Conservation (phyloP, 202 grass and related monocot genomes). For the Dendrocalamus latiflorus region DNA sequence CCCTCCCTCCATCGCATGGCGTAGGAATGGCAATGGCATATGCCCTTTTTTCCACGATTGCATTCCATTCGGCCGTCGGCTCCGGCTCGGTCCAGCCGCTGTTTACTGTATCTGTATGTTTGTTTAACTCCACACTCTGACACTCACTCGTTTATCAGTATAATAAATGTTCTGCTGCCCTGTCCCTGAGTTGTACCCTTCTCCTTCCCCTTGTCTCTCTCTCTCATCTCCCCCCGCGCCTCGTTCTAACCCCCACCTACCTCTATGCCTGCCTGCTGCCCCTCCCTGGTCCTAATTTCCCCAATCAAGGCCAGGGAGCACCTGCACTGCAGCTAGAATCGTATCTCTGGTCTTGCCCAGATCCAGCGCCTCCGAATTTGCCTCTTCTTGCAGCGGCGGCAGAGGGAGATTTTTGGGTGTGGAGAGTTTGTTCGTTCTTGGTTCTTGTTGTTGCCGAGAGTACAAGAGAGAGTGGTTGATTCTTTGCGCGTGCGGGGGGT, state of each 20-base stretch:
- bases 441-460: not conserved
- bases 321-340: constrained; percentile 16
- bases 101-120: not conserved
- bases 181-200: constrained; percentile 46
- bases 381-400: not conserved
- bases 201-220: not conserved
- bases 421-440: not conserved
- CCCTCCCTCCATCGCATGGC: not conserved
- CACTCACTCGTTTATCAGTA: constrained; percentile 6
- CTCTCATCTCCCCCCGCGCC: not conserved
- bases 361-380: constrained; percentile 21
- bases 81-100: not conserved
- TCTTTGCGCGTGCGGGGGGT: not conserved
- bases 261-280: constrained; percentile 18
- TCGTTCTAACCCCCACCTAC: constrained; percentile 34
- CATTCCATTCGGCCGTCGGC: not conserved
- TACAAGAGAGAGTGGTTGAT: not conserved
- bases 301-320: constrained; percentile 27
- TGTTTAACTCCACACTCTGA: not conserved
- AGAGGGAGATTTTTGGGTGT: not conserved
- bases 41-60: not conserved
- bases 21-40: not conserved
- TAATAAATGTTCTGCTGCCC: constrained; percentile 48
- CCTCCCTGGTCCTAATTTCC: constrained; percentile 34
- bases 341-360: not conserved